Conservation (phyloP, 495 filamentous ascomycete species). For the Penicillium arizonense region DNA sequence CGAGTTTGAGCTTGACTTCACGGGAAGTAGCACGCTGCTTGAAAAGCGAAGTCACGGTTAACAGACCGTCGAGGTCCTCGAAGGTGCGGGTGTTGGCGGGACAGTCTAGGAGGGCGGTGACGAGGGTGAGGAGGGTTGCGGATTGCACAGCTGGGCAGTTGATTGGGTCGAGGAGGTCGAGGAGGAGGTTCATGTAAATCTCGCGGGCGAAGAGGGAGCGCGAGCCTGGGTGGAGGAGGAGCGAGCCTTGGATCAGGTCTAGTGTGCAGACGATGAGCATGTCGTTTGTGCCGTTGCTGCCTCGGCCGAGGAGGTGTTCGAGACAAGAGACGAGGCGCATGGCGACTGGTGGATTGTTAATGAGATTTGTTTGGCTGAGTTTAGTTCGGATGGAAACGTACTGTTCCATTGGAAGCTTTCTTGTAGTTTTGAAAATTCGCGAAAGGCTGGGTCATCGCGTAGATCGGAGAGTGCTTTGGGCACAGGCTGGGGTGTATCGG, state of each 20-base stretch:
- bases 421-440: slow-evolving; percentile 95
- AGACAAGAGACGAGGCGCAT: slow-evolving; percentile 83
- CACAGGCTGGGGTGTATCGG: slow-evolving; percentile 38
- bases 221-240: slow-evolving; percentile 91
- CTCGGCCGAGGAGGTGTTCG: slow-evolving; percentile 80
- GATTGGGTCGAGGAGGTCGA: slow-evolving; percentile 91
- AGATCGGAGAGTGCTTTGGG: slow-evolving; percentile 70
- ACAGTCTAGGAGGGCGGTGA: slow-evolving; percentile 78
- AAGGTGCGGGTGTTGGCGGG: slow-evolving; percentile 88
- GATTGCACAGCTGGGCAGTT: slow-evolving; percentile 92
- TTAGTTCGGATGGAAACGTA: slow-evolving; percentile 26
- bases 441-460: slow-evolving; percentile 82
- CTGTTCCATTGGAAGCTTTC: slow-evolving; percentile 98
- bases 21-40: slow-evolving; percentile 76
- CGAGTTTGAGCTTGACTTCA: slow-evolving; percentile 87
- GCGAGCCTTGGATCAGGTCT: slow-evolving; percentile 84
- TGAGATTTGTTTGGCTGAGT: too few relatives aligned
- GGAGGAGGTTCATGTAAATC: slow-evolving; percentile 92
- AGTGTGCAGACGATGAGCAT: slow-evolving; percentile 84
- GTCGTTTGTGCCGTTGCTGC: slow-evolving; percentile 79
- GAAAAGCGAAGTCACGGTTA: slow-evolving; percentile 92
- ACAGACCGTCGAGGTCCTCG: slow-evolving; percentile 86
- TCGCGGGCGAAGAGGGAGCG: slow-evolving; percentile 84
- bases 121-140: slow-evolving; percentile 81
- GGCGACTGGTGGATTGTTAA: slow-evolving; percentile 53